Base-by-base conservation (phyloP, 1,139 yeast species). In the Meyerozyma smithsonii region DNA sequence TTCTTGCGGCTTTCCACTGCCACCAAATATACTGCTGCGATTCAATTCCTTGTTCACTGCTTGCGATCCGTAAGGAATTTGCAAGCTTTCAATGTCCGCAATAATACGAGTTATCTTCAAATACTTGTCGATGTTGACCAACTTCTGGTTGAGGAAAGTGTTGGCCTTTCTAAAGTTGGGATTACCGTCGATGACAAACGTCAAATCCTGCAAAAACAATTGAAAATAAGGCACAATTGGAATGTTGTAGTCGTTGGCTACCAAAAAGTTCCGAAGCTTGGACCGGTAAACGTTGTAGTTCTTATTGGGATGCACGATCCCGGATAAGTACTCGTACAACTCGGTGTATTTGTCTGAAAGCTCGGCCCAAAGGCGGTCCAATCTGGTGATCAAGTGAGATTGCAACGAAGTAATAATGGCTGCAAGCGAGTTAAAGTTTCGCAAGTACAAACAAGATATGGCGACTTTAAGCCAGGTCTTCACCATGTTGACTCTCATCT, bases 161-260 rank as follows among this genome's bases (percentile, higher is more conserved):
- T 77, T 72, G 19, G 81, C 81, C 45, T 72, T 76, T 54, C 89
- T 68, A 54, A 73, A 78, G 49, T 76, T 82, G 28, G 88, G 77
- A 57, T 88, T 89, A 15, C 97, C 97, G 52, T 90, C 97, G 37
- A 82, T 80, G 19, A 88, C 81, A 62, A 89, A 86, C 0, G 95
- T 88, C 53, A 90, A 66, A 59, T 90, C 97, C 55, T 88, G 95
- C 38, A 89, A 67, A 56, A 85, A 87, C 42, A 89, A 66, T 32
- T 94, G 88, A 45, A 89, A 73, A 58, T 87, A 90, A 5, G 97
- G 97, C 18, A 89, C 92, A 36, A 84, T 78, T 0, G 96, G 94
- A 18, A 81, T 65, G 34, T 72, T 63, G 45, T 77, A 73, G 36
- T 78, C 83, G 36, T 73, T 69, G 12, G 76, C 64, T 43, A 59